A percentile compares a stretch with the other conserved stretches of the same genome.
phyloP scores from a whole-genome alignment of 441 rosid species.

The Hypseocharis bilobata region DNA sequence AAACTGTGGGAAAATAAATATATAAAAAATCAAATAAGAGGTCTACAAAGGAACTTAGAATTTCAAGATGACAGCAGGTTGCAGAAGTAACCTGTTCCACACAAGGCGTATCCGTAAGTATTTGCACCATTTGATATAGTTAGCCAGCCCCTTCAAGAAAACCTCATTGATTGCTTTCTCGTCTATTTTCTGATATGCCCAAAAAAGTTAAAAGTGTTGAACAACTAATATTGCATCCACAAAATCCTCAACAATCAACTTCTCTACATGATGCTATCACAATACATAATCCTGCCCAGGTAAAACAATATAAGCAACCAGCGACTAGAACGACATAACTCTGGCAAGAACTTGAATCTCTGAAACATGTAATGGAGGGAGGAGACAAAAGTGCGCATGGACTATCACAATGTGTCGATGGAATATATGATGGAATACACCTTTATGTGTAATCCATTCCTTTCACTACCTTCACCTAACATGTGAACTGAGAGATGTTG shows the following conservation, averaged over 20 bases:
- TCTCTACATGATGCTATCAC: not conserved
- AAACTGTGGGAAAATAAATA: constrained; percentile 41
- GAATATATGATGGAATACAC: too few relatives aligned
- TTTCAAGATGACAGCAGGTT: constrained; percentile 20
- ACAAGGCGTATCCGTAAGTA: constrained; percentile 70
- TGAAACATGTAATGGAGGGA: too few relatives aligned
- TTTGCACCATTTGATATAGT: constrained; percentile 97
- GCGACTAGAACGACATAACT: not conserved
- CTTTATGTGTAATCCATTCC: too few relatives aligned
- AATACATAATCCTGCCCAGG: constrained; percentile 1
- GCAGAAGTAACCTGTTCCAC: constrained; percentile 63
- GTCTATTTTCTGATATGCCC: constrained; percentile 64
- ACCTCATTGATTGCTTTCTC: constrained; percentile 90
- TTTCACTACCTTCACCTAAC: too few relatives aligned
- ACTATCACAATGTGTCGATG: too few relatives aligned
- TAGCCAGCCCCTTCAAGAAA: constrained; percentile 81
- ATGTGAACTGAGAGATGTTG: too few relatives aligned
- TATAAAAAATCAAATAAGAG: constrained; percentile 6
- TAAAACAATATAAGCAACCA: constrained; percentile 16
- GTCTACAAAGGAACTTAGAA: constrained; percentile 13
- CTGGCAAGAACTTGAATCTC: too few relatives aligned
- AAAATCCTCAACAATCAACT: constrained; percentile 5
- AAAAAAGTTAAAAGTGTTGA: not conserved
- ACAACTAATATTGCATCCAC: not conserved
- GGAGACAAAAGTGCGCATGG: too few relatives aligned